Percentiles rank a stretch among this genome's conserved stretches.
phyloP scores from a whole-genome alignment of 345 rosid species.

The Psidium guajava region DNA sequence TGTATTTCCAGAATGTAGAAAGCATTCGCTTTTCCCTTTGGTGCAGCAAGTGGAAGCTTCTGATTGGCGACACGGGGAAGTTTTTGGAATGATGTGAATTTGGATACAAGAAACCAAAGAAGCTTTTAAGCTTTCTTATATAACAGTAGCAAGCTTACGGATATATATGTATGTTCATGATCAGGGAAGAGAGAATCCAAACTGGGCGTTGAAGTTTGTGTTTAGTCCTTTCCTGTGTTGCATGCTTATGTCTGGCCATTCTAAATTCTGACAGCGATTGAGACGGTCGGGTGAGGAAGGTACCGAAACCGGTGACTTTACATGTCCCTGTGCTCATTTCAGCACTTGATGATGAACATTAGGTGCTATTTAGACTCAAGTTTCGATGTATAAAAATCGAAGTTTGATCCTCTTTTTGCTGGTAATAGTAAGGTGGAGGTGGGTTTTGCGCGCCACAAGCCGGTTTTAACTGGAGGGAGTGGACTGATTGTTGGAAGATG shows the following conservation, averaged over 20 bases:
- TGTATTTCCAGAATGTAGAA: background rate
- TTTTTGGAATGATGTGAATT: background rate
- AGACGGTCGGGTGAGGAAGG: background rate
- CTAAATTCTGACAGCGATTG: background rate
- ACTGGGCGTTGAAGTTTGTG: background rate
- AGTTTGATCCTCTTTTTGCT: background rate
- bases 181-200: background rate
- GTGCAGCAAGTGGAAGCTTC: constrained; percentile 1
- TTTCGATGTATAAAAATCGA: background rate
- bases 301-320: background rate
- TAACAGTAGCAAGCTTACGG: background rate
- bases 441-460: background rate
- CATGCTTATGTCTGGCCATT: background rate
- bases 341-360: background rate
- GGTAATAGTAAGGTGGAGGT: background rate
- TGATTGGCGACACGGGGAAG: background rate
- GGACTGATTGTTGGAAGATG: background rate
- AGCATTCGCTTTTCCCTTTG: background rate
- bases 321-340: background rate
- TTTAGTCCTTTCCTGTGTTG: background rate
- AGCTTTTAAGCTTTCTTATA: background rate
- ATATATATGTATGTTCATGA: background rate
- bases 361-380: background rate
- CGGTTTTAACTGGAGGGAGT: background rate
- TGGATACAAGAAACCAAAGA: background rate